Conservation (phyloP, 805 yeast species). For the Candida tibetensis region DNA sequence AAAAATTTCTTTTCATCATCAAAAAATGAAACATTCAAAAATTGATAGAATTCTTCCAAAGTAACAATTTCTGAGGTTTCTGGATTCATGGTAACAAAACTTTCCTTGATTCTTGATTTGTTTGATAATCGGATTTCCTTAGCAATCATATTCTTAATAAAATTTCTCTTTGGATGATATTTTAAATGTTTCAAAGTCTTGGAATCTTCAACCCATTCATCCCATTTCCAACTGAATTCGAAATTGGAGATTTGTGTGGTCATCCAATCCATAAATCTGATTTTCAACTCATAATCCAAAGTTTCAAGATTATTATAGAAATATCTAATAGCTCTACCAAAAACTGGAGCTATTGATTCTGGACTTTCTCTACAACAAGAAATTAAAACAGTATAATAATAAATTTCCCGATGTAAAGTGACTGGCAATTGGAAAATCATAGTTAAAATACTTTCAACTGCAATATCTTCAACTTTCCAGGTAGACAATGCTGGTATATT, state of each 20-base stretch:
- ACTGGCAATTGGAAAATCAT: conserved; percentile 74
- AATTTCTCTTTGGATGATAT: conserved; percentile 70
- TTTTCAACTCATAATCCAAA: conserved; percentile 73
- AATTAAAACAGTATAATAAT: conserved; percentile 79
- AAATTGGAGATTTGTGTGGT: conserved; percentile 90
- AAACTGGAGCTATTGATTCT: conserved; percentile 82
- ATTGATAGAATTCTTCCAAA: conserved; percentile 38
- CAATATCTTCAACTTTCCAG: conserved; percentile 88
- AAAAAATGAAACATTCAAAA: conserved; percentile 35
- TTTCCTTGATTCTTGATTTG: conserved; percentile 63
- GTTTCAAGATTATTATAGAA: conserved; percentile 65
- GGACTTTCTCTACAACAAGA: conserved; percentile 80
- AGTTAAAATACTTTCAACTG: conserved; percentile 76
- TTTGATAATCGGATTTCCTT: conserved; percentile 86
- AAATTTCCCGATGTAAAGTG: conserved; percentile 64
- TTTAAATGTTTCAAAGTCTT: conserved; percentile 39
- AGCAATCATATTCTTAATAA: conserved; percentile 73
- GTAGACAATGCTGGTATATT: conserved; percentile 54
- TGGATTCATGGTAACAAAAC: conserved; percentile 46
- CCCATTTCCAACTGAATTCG: conserved; percentile 97
- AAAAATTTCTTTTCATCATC: conserved; percentile 27
- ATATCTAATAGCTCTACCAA: conserved; percentile 87
- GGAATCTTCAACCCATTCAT: conserved; percentile 78
- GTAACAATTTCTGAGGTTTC: conserved; percentile 26
- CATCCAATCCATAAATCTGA: conserved; percentile 84